phyloP scores from a whole-genome alignment of 176 grass and related monocot species.

The Miscanthus lutarioriparius region DNA sequence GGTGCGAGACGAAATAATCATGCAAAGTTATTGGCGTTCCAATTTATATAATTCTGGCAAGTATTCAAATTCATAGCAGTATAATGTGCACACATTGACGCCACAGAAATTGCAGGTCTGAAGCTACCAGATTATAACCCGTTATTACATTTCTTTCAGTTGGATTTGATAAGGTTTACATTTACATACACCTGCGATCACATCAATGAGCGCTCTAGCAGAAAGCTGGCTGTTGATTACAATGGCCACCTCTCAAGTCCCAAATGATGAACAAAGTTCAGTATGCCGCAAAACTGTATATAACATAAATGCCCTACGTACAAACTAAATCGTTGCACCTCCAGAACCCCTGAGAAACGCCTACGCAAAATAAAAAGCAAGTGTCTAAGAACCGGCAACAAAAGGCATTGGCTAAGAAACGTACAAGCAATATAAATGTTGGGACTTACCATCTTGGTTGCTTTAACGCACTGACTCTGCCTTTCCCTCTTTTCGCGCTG shows the following conservation, averaged over 20 bases:
- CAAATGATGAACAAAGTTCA: conserved; percentile 13
- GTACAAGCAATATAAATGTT: not conserved
- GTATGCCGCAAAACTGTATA: conserved; percentile 30
- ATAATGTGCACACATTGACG: not conserved
- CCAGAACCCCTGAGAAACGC: conserved; percentile 77
- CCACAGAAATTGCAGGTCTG: not conserved
- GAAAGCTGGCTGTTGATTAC: conserved; percentile 9
- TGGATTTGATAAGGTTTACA: conserved; percentile 13
- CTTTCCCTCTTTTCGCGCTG: conserved; percentile 76
- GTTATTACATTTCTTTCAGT: conserved; percentile 3
- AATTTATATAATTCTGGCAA: not conserved
- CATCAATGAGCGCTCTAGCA: conserved; percentile 2
- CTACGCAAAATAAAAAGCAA: conserved; percentile 46
- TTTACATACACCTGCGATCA: conserved; percentile 37
- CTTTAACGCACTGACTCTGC: conserved; percentile 72
- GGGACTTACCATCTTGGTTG: conserved; percentile 73
- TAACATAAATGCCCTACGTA: conserved; percentile 37
- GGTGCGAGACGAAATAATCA: not conserved
- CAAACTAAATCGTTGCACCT: conserved; percentile 58
- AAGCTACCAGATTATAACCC: not conserved
- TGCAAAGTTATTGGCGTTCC: not conserved
- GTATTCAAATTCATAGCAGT: not conserved
- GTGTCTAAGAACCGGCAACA: conserved; percentile 20
- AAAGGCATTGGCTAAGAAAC: not conserved
- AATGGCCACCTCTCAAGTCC: not conserved